phyloP scores from a whole-genome alignment of 2,329 filamentous ascomycete species.

The Neophaeococcomyces mojaviensis region DNA sequence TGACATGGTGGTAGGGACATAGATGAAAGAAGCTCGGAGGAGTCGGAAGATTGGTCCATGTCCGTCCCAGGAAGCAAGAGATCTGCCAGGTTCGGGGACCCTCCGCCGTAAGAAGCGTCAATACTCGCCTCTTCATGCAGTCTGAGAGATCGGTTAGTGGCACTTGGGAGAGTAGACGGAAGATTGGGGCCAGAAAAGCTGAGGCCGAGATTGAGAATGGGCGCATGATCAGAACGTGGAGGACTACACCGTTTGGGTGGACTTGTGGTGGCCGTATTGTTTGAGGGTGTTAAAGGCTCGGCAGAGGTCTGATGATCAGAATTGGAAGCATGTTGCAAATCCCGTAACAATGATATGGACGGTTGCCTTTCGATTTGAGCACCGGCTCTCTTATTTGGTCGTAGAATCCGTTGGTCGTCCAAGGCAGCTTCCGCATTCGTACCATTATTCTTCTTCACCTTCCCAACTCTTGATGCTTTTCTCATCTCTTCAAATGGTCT shows the following conservation, averaged over 20 bases:
- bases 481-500: slow-evolving; percentile 59
- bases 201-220: slow-evolving; percentile 2
- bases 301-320: slow-evolving; percentile 17
- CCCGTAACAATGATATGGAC: too few relatives aligned
- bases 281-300: neutral
- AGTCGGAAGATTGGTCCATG: slow-evolving; percentile 34
- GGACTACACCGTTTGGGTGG: neutral
- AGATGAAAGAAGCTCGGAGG: slow-evolving; percentile 25
- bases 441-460: slow-evolving; percentile 40
- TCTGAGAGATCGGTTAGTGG: slow-evolving; percentile 8
- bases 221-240: slow-evolving; percentile 1
- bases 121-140: slow-evolving; percentile 24
- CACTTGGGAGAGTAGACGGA: neutral
- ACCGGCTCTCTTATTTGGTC: slow-evolving; percentile 8
- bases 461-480: slow-evolving; percentile 35
- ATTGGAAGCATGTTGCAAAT: slow-evolving; percentile 19
- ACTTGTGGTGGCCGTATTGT: neutral
- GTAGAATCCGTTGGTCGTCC: neutral
- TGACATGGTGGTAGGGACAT: slow-evolving; percentile 25
- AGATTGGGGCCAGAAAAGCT: slow-evolving; percentile 1
- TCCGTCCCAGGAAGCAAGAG: slow-evolving; percentile 43
- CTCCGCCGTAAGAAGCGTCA: slow-evolving; percentile 26
- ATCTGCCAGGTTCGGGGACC: slow-evolving; percentile 43
- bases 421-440: neutral
- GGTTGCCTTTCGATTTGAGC: too few relatives aligned